These are phyloP conservation scores for Solanum dulcamara DNA, from an alignment of 257 asterid species.

Conservation along the genomic window DNA sequence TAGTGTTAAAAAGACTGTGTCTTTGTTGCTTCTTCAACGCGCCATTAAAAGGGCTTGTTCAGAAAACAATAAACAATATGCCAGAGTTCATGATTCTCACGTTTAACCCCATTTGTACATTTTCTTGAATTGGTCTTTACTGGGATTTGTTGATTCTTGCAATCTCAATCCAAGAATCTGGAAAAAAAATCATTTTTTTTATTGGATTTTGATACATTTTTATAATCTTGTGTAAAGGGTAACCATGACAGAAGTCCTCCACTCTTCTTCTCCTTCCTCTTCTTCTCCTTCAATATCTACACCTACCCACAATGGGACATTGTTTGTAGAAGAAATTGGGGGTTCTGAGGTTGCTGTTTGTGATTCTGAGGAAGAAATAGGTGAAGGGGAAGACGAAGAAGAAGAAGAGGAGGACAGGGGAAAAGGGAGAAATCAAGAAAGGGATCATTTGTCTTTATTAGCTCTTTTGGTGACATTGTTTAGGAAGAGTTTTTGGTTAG, in stretches of 20 bases:
- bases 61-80: neutral
- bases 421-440: constrained; percentile 35
- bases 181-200: constrained; percentile 5
- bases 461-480: constrained; percentile 74
- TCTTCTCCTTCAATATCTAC: constrained; percentile 58
- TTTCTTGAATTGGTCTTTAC: constrained; percentile 1
- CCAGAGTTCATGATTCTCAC: constrained; percentile 63
- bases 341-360: neutral
- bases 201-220: neutral
- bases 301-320: constrained; percentile 60
- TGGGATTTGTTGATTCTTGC: neutral
- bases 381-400: constrained; percentile 21
- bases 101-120: constrained; percentile 7
- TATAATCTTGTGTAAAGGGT: neutral
- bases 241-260: constrained; percentile 92
- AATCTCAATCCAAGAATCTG: neutral
- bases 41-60: neutral
- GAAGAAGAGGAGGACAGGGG: constrained; percentile 17
- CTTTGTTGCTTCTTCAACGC: constrained; percentile 3
- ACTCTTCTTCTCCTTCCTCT: constrained; percentile 74
- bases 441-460: constrained; percentile 68
- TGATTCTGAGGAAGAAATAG: constrained; percentile 12
- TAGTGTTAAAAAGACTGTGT: neutral
- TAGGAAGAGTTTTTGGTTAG: constrained; percentile 77
- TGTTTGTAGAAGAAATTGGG: constrained; percentile 28